A percentile compares a stretch with the other conserved stretches of the same genome.
These are phyloP conservation scores for Malus hybrid DNA, from an alignment of 331 rosid genomes.

Conservation along the genomic window DNA sequence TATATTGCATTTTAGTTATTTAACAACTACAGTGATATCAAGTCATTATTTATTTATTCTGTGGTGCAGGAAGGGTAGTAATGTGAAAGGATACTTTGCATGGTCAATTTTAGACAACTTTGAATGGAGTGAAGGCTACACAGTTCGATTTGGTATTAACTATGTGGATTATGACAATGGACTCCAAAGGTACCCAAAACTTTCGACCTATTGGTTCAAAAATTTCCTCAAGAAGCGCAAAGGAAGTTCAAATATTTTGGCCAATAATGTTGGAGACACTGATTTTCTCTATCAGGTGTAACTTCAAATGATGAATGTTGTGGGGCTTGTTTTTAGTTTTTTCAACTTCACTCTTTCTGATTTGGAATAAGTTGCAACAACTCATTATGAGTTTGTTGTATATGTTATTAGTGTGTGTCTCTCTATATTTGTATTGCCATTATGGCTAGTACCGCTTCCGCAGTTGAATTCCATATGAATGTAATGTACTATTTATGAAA, in stretches of 20 bases:
- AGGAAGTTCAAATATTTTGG: background rate
- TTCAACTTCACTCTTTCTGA: background rate
- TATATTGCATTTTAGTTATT: background rate
- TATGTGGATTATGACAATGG: conserved; percentile 16
- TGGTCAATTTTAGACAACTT: conserved; percentile 28
- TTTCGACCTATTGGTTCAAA: conserved; percentile 21
- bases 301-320: background rate
- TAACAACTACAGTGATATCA: too few species aligned
- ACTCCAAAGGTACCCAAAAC: conserved; percentile 19
- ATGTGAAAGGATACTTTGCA: conserved; percentile 28
- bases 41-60: background rate
- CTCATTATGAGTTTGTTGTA: background rate
- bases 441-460: background rate
- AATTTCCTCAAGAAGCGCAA: background rate
- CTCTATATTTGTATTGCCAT: background rate
- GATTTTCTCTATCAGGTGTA: background rate
- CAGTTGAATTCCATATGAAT: background rate
- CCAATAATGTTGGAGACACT: background rate
- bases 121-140: conserved; percentile 22
- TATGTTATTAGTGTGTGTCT: background rate
- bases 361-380: background rate
- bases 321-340: background rate
- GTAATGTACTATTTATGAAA: background rate
- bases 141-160: conserved; percentile 21
- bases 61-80: background rate